Evolutionary conservation across 73 alveolate species (phyloP), one percentile per base, ranked within the genome.

Genomic region (Tetrahymena malaccensis): DNA sequence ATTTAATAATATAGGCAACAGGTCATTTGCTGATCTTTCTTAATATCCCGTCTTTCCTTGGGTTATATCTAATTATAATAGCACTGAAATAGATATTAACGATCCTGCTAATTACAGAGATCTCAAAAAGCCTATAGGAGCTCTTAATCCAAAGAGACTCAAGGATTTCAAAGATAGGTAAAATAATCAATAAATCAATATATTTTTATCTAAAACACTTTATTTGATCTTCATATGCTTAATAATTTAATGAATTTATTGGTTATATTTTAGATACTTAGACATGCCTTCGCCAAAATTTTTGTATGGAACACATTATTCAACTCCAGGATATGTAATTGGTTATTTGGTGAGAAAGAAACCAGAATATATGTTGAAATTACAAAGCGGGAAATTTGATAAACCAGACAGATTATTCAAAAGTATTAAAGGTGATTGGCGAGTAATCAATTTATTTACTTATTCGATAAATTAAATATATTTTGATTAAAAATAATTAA

Each of bases 11-110:
- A 70, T 7, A 70, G 89, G 99, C 9, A 97, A 98, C 93, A 94
- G 99, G 93, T 96, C 99, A 34, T 97, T 97, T 95, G 96, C 98
- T 85, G 99, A 99, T 96, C 96, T 99, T 94, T 98, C 99, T 16
- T 99, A 99, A 96, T 99, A 99, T 96, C 99, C 99, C 9, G 99
- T 99, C 33, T 99, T 99, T 95, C 99, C 99, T 1, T 99, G 99
- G 99, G 97, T 99, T 50, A 56, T 99, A 55, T 94, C 99, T 85
- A 99, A 99, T 96, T 99, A 98, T 93, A 96, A 95, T 33, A 93
- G 96, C 25, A 35, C 93, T 84, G 94, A 58, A 35, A 38, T 96
- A 27, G 98, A 96, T 94, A 94, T 97, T 56, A 85, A 93, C 43
- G 99, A 98, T 84, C 96, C 97, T 27, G 95, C 95, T 33, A 96